Percentiles rank a stretch among this genome's conserved stretches.
phyloP scores from a whole-genome alignment of 2,329 filamentous ascomycete species.

The Sclerotinia subarctica region DNA sequence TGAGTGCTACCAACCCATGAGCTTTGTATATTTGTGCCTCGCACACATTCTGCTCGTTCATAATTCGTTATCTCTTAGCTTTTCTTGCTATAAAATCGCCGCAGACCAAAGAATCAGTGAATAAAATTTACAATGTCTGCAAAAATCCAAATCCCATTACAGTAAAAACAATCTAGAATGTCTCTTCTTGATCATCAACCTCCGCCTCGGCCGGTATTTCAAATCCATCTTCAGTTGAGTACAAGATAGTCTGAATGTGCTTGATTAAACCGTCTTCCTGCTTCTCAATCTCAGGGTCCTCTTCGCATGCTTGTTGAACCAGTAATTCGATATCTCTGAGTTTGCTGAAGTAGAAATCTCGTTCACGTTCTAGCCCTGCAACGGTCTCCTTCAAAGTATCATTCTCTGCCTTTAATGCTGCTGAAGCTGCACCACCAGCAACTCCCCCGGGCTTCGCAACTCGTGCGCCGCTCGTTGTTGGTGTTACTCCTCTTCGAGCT shows the following conservation, averaged over 20 bases:
- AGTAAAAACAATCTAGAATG: constrained; percentile 51
- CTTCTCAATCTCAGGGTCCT: constrained; percentile 89
- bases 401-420: constrained; percentile 81
- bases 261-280: constrained; percentile 89
- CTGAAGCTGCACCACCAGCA: constrained; percentile 54
- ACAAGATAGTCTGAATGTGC: constrained; percentile 93
- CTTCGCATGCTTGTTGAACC: constrained; percentile 88
- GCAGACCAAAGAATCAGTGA: constrained; percentile 25
- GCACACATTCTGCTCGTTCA: constrained; percentile 22
- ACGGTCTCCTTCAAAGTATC: constrained; percentile 90
- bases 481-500: constrained; percentile 45
- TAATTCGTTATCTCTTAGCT: constrained; percentile 28
- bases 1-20: constrained; percentile 21
- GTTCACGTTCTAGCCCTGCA: constrained; percentile 87
- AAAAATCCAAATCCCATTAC: constrained; percentile 26
- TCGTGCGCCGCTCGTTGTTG: constrained; percentile 44
- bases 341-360: constrained; percentile 99
- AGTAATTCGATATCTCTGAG: constrained; percentile 93
- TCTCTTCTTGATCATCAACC: constrained; percentile 73
- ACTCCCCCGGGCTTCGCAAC: constrained; percentile 45
- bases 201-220: constrained; percentile 78
- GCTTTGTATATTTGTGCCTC: constrained; percentile 12
- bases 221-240: constrained; percentile 91
- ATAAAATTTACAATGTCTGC: constrained; percentile 26
- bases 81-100: constrained; percentile 32